A percentile compares a stretch with the other conserved stretches of the same genome.
Conservation (phyloP, 345 rosid genomes). For the Hirschfeldia incana region DNA sequence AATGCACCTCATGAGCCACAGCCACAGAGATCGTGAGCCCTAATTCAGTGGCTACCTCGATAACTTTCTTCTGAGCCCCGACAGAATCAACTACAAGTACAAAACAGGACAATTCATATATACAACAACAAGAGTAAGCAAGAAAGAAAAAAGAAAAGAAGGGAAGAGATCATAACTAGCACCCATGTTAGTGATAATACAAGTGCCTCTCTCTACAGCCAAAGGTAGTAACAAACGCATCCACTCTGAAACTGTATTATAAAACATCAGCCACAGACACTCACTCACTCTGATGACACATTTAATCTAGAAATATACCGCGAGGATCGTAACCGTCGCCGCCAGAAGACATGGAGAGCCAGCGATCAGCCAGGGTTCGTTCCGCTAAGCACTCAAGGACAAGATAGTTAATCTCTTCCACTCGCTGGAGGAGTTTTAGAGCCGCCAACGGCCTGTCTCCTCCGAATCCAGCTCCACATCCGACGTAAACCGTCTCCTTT, state of each 20-base stretch:
- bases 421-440: constrained; percentile 75
- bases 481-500: constrained; percentile 64
- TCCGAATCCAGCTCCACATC: constrained; percentile 96
- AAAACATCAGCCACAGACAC: not conserved
- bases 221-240: constrained; percentile 73
- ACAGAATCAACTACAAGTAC: constrained; percentile 62
- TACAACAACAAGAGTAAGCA: not conserved
- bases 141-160: not conserved
- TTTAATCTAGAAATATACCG: constrained; percentile 44
- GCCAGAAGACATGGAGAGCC: constrained; percentile 59
- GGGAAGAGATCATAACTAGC: constrained; percentile 56
- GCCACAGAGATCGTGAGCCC: constrained; percentile 68
- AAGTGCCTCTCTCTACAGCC: constrained; percentile 69
- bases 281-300: not conserved
- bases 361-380: constrained; percentile 84
- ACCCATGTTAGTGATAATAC: constrained; percentile 94
- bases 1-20: constrained; percentile 68
- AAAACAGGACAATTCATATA: not conserved
- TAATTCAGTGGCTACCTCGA: constrained; percentile 62
- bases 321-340: constrained; percentile 74
- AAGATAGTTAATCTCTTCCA: constrained; percentile 61
- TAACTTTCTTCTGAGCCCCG: constrained; percentile 72
- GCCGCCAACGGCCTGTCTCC: constrained; percentile 86
- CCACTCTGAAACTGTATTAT: constrained; percentile 70
- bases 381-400: constrained; percentile 95